Conservation (phyloP, 345 rosid species). For the Murraya paniculata region DNA sequence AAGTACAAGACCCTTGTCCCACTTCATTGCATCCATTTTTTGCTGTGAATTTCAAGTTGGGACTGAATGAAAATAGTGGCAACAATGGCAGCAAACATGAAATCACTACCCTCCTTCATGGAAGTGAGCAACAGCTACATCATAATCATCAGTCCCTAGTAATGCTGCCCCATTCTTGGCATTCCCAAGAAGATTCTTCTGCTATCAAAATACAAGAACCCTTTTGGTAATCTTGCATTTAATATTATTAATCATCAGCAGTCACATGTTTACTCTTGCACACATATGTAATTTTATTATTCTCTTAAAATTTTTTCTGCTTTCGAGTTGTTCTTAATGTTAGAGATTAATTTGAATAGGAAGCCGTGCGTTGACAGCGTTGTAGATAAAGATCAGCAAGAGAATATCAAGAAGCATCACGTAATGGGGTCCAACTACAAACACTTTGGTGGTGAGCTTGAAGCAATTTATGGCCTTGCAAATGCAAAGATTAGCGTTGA, state of each 20-base stretch:
- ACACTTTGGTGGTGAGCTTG: constrained; percentile 38
- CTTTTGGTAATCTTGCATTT: constrained; percentile 32
- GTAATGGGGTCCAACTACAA: constrained; percentile 21
- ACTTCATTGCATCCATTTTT: constrained; percentile 1
- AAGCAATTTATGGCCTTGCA: constrained; percentile 35
- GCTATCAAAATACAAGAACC: constrained; percentile 21
- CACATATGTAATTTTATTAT: not conserved
- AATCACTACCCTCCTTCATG: constrained; percentile 16
- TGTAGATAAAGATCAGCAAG: too few species aligned
- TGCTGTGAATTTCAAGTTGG: constrained; percentile 32
- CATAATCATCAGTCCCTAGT: constrained; percentile 13
- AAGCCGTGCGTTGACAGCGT: not conserved
- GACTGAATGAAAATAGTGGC: constrained; percentile 27
- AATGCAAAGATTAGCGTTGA: constrained; percentile 16
- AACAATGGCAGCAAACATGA: constrained; percentile 9
- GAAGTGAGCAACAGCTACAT: not conserved
- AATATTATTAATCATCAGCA: not conserved
- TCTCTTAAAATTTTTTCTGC: not conserved
- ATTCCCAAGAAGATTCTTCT: constrained; percentile 38
- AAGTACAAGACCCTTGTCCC: not conserved
- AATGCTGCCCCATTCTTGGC: constrained; percentile 28
- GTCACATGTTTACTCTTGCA: not conserved
- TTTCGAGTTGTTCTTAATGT: constrained; percentile 16
- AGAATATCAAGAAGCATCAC: not conserved
- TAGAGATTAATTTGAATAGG: constrained; percentile 24